These are phyloP conservation scores for Pseudopyrenochaeta lycopersici DNA, from an alignment of 2,329 filamentous ascomycete species.

Conservation along the genomic window DNA sequence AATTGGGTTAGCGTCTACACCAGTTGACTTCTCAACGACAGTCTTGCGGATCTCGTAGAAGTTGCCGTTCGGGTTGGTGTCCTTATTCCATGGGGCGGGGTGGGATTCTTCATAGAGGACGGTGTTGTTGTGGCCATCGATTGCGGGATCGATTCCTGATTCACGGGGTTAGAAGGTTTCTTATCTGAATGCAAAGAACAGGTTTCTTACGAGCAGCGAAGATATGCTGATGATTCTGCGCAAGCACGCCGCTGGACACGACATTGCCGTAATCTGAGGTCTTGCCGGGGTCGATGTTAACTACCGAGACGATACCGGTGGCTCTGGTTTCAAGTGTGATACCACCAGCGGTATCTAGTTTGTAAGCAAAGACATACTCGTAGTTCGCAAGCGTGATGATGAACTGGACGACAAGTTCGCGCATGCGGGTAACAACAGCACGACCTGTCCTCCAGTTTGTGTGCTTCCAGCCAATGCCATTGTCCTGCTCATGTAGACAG, in stretches of 20 bases:
- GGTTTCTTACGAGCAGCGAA: slow-evolving; percentile 55
- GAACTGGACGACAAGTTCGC: slow-evolving; percentile 35
- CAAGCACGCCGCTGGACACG: slow-evolving; percentile 70
- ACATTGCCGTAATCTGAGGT: slow-evolving; percentile 67
- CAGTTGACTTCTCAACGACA: slow-evolving; percentile 56
- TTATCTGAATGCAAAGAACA: neutral
- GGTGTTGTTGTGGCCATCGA: slow-evolving; percentile 66
- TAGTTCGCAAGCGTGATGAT: slow-evolving; percentile 41
- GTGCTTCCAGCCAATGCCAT: slow-evolving; percentile 41
- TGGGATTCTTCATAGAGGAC: slow-evolving; percentile 65
- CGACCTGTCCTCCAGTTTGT: slow-evolving; percentile 35
- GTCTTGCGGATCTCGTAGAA: slow-evolving; percentile 65
- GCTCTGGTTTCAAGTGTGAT: slow-evolving; percentile 62
- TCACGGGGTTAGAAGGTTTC: neutral
- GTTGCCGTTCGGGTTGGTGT: slow-evolving; percentile 69
- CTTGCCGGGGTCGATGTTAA: slow-evolving; percentile 67
- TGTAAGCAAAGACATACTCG: slow-evolving; percentile 50
- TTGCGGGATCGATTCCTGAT: slow-evolving; percentile 70
- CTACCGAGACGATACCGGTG: slow-evolving; percentile 58
- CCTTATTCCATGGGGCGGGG: slow-evolving; percentile 58
- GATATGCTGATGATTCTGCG: slow-evolving; percentile 76
- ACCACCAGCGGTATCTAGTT: slow-evolving; percentile 64
- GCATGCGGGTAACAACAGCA: slow-evolving; percentile 28
- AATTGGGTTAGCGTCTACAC: slow-evolving; percentile 63
- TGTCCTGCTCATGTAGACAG: slow-evolving; percentile 69